phyloP scores from a whole-genome alignment of 2,329 filamentous ascomycete genomes.

The Apiospora marii region DNA sequence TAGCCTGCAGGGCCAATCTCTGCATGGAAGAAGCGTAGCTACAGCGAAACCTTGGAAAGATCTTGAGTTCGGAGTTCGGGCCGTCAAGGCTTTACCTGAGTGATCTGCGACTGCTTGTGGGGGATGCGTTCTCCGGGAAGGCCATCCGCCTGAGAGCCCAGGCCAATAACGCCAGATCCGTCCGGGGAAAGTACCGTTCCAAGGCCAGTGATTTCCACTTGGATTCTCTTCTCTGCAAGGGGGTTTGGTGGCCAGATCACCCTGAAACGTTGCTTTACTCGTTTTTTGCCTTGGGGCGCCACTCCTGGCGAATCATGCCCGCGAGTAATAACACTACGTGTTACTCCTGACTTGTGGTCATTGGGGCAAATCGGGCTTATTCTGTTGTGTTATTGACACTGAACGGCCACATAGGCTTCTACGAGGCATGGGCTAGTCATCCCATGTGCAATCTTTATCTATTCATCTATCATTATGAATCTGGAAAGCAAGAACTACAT shows the following conservation, averaged over 20 bases:
- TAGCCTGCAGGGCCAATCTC: neutral
- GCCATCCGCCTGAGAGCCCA: neutral
- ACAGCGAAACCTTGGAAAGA: neutral
- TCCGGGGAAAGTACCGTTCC: neutral
- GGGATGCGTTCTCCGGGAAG: slow-evolving; percentile 10
- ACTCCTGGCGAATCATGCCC: neutral
- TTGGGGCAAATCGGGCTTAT: neutral
- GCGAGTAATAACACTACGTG: neutral
- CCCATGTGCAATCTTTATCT: neutral
- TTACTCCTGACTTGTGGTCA: neutral
- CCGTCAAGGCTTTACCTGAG: neutral
- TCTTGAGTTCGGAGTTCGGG: neutral
- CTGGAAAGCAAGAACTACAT: neutral
- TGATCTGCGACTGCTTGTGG: slow-evolving; percentile 6
- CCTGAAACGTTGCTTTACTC: neutral
- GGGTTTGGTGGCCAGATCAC: neutral
- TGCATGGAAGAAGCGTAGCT: neutral
- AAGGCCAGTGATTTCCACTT: neutral
- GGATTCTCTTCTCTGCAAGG: neutral
- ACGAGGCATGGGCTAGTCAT: neutral
- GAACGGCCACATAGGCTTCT: neutral
- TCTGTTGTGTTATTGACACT: neutral
- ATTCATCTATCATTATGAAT: neutral
- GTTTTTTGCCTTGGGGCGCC: neutral
- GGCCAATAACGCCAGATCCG: neutral